Evolutionary conservation across 129 eudicot genomes (phyloP).

Genomic region (Centaurea solstitialis): DNA sequence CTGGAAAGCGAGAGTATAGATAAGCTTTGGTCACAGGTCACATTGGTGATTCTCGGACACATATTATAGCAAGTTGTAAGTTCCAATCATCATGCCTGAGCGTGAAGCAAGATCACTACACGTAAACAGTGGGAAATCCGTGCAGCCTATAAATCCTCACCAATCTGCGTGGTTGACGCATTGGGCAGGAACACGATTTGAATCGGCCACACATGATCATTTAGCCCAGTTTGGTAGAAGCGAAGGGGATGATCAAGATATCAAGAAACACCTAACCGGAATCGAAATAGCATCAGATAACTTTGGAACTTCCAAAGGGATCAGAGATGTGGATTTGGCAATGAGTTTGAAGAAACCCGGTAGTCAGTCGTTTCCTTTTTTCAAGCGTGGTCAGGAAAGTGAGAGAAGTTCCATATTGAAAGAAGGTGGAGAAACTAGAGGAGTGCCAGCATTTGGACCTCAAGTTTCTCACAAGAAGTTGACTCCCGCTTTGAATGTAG

Average conservation of each 20-base stretch:
- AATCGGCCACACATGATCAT: constrained; percentile 23
- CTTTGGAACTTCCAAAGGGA: constrained; percentile 33
- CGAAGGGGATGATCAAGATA: constrained; percentile 12
- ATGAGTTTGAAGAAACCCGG: constrained; percentile 38
- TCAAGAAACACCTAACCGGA: constrained; percentile 20
- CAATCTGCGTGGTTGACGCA: constrained; percentile 73
- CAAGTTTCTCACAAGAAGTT: constrained; percentile 23
- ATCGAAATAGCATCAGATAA: constrained; percentile 34
- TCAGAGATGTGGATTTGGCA: constrained; percentile 35
- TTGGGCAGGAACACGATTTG: constrained; percentile 49
- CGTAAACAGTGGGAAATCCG: constrained; percentile 35
- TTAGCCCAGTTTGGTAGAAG: constrained; percentile 13
- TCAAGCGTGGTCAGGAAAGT: constrained; percentile 24
- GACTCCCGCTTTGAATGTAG: constrained; percentile 14
- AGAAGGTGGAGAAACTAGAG: constrained; percentile 7
- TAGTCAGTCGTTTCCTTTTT: constrained; percentile 26
- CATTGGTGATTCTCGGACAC: constrained; percentile 11
- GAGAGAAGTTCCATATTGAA: constrained; percentile 4
- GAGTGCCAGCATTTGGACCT: constrained; percentile 22
- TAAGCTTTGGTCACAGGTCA: constrained; percentile 13
- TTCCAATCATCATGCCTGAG: constrained; percentile 48
- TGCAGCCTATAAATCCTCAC: constrained; percentile 31
- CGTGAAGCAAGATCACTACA: constrained; percentile 28
- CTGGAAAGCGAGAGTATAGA: background rate
- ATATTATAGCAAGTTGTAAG: background rate